phyloP scores from a whole-genome alignment of 345 rosid species.

The Brassica napus region Da-Ae NC_063439.1:18967001-18967500 shows the following conservation, averaged over 20 bases:
- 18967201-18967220: conserved; percentile 94
- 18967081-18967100: conserved; percentile 89
- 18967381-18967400: conserved; percentile 97
- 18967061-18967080: conserved; percentile 86
- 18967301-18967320: conserved; percentile 98
- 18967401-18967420: conserved; percentile 1
- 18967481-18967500: conserved; percentile 53
- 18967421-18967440: conserved; percentile 10
- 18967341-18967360: conserved; percentile 65
- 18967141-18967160: neutral
- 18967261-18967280: conserved; percentile 89
- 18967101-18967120: conserved; percentile 68
- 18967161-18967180: neutral
- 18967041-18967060: conserved; percentile 74
- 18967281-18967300: conserved; percentile 94
- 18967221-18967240: conserved; percentile 88
- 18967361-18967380: conserved; percentile 81
- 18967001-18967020: conserved; percentile 74
- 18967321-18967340: conserved; percentile 84
- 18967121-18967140: conserved; percentile 16
- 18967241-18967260: conserved; percentile 92
- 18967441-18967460: neutral
- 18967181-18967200: conserved; percentile 51
- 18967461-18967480: conserved; percentile 19
- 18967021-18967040: conserved; percentile 93